Evolutionary conservation across 2,329 filamentous ascomycete genomes (phyloP), one percentile per base, ranked within the genome.

Genomic region (Penicillium sp.): DNA sequence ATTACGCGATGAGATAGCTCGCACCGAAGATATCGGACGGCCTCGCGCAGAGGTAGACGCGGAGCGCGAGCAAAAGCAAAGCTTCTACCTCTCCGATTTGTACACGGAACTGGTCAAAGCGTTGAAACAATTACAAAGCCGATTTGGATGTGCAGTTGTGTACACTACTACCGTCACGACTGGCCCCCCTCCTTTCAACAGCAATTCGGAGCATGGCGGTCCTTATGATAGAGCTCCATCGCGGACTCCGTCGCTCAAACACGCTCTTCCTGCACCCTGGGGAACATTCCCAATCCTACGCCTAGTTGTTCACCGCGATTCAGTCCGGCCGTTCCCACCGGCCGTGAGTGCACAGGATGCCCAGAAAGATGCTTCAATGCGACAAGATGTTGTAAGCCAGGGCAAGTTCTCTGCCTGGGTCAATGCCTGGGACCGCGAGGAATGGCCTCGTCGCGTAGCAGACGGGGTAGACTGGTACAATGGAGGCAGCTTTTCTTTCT

Each of bases 1-100:
- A 29, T 61, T 76, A 20, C 70, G 72, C 30, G 72, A 76, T 12
- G 77, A 79, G 46, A 72, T 74, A 18, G 64, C 73, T 4, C 69
- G 71, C 13, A 67, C 69, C 0, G 70, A 71, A 42, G 68, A 74
- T n/a, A 67, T 75, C 20, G 68, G 67, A 15, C 64, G 60, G 4
- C 43, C 65, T 13, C 45, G 48, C 4, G 55, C 55, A 24, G 69
- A 72, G 4, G 55, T 68, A 21, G 66, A 70, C 13, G 49, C 51
- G 9, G 57, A 66, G 13, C 68, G 67, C 0, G 45, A 59, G n/a
- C 33, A 59, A 30, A 64, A 64, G 21, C 55, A 55, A 4, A 64
- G 59, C 17, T 73, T 72, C 20, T 54, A 67, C 33, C 45, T 72
- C 13, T 51, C 61, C 8, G 64, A 70, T 33, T 42, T 72, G 13